A percentile compares a stretch with the other conserved stretches of the same genome.
Evolutionary conservation across 257 asterid species (phyloP).

Genomic region (Solanum rostratum): DNA sequence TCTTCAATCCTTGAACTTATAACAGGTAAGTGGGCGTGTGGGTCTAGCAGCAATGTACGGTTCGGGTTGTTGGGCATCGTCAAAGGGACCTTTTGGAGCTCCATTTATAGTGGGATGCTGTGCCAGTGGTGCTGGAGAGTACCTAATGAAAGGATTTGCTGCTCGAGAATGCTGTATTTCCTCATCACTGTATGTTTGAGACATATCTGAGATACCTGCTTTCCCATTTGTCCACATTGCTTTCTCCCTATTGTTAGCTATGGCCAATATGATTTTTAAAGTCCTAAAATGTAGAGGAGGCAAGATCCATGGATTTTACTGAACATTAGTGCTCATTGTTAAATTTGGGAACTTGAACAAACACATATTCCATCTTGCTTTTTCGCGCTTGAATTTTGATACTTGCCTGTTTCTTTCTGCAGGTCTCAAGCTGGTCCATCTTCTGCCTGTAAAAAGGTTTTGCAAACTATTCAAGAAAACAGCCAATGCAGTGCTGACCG

Average conservation of each 20-base stretch:
- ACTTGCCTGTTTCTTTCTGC: not conserved
- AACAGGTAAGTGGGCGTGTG: constrained; percentile 83
- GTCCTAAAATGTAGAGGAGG: not conserved
- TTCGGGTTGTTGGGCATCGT: constrained; percentile 93
- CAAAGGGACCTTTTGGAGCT: constrained; percentile 40
- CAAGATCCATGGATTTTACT: not conserved
- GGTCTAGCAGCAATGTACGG: constrained; percentile 94
- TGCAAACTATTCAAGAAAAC: constrained; percentile 25
- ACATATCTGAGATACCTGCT: not conserved
- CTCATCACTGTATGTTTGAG: not conserved
- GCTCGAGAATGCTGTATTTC: constrained; percentile 74
- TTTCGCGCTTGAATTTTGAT: not conserved
- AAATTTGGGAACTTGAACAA: not conserved
- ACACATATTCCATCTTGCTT: not conserved
- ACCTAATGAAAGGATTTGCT: constrained; percentile 71
- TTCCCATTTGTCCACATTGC: not conserved
- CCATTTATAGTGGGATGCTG: constrained; percentile 73
- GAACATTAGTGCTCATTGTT: not conserved
- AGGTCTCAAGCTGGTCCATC: constrained; percentile 81
- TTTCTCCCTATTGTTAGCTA: not conserved
- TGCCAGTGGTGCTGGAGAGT: constrained; percentile 94
- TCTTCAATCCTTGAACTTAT: not conserved
- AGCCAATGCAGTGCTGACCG: constrained; percentile 27
- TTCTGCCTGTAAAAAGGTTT: constrained; percentile 56
- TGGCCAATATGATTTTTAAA: not conserved